Conservation (phyloP, 208 protist species). For the Wallacemonas collosoma region DNA sequence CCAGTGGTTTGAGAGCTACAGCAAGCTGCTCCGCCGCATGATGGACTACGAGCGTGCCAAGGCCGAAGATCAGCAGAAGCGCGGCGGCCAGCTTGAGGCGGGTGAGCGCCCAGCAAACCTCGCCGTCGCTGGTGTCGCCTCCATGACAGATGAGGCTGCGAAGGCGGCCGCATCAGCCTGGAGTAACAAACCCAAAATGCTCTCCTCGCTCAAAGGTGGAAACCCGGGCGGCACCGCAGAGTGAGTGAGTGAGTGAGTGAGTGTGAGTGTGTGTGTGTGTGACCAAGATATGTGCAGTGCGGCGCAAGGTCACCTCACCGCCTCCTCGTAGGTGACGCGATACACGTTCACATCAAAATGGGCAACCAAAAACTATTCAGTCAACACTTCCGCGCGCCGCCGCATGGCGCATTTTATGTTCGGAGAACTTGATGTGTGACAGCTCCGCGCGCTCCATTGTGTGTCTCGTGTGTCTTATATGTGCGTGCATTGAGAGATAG, state of each 20-base stretch:
- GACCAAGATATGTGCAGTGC: background rate
- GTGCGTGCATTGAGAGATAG: background rate
- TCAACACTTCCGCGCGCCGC: too few relatives aligned
- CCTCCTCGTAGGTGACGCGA: too few relatives aligned
- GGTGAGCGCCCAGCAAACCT: constrained; percentile 52
- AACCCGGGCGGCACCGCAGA: background rate
- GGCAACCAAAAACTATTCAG: too few relatives aligned
- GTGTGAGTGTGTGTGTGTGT: too few relatives aligned
- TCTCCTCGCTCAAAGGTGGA: constrained; percentile 18
- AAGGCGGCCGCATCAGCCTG: constrained; percentile 27
- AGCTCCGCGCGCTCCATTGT: too few relatives aligned
- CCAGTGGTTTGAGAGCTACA: constrained; percentile 84
- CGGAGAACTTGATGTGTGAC: too few relatives aligned
- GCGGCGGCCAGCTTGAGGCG: constrained; percentile 22
- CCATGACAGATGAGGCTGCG: constrained; percentile 48
- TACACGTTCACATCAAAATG: too few relatives aligned
- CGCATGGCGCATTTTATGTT: too few relatives aligned
- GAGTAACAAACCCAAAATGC: constrained; percentile 25
- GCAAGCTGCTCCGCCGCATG: constrained; percentile 80
- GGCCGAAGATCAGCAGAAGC: constrained; percentile 33
- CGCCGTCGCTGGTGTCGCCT: constrained; percentile 54
- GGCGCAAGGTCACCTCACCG: too few relatives aligned
- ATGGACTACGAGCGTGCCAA: constrained; percentile 73
- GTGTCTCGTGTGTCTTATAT: background rate
- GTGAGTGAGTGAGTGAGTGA: background rate